phyloP scores from a whole-genome alignment of 2,329 filamentous ascomycete species.

The Bipolaris gigantea region DNA sequence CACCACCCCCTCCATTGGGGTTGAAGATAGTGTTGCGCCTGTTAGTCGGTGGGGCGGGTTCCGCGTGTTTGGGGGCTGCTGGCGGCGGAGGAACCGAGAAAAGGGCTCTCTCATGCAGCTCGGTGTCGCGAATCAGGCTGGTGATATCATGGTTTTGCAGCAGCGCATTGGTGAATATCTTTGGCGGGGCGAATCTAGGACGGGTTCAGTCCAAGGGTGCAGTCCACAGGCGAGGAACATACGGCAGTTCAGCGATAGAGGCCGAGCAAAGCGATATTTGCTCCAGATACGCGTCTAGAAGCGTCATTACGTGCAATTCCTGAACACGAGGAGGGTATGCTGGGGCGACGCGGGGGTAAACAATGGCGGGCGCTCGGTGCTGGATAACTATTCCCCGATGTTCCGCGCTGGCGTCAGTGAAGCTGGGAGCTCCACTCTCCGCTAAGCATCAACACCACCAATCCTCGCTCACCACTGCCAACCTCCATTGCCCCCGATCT shows the following conservation, averaged over 20 bases:
- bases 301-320: constrained; percentile 38
- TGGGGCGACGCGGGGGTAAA: constrained; percentile 19
- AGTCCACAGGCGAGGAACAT: constrained; percentile 16
- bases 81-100: constrained; percentile 84
- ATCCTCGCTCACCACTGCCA: constrained; percentile 13
- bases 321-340: background rate
- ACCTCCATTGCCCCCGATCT: constrained; percentile 5
- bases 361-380: constrained; percentile 15
- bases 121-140: constrained; percentile 89
- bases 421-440: constrained; percentile 23
- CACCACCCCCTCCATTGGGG: constrained; percentile 35
- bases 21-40: constrained; percentile 56
- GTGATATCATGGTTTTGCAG: constrained; percentile 91
- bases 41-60: constrained; percentile 47
- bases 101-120: constrained; percentile 88
- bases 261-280: constrained; percentile 54
- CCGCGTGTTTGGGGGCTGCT: constrained; percentile 49
- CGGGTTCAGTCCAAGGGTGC: constrained; percentile 18
- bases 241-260: constrained; percentile 53
- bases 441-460: constrained; percentile 23
- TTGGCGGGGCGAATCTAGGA: constrained; percentile 80
- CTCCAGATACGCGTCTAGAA: constrained; percentile 54
- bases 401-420: constrained; percentile 19
- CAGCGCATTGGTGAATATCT: constrained; percentile 92
- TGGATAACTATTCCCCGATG: constrained; percentile 19